A percentile compares a stretch with the other conserved stretches of the same genome.
phyloP scores from a whole-genome alignment of 2,329 filamentous ascomycete genomes.

The Stromatinia cepivora region DNA sequence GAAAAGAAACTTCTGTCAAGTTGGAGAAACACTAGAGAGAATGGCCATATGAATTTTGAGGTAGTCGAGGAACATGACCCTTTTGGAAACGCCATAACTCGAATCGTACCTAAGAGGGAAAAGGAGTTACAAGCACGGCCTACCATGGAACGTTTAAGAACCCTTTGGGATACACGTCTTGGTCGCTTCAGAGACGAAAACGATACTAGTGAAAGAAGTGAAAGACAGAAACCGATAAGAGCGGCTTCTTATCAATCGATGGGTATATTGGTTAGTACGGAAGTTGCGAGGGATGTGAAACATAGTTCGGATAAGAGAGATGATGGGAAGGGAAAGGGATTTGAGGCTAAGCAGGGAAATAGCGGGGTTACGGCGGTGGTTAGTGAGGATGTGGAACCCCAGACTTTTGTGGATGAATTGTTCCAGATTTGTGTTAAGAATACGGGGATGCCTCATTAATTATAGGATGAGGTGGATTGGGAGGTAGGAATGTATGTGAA shows the following conservation, averaged over 20 bases:
- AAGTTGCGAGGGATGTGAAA: slow-evolving; percentile 19
- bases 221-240: slow-evolving; percentile 2
- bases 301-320: slow-evolving; percentile 3
- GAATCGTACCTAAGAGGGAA: slow-evolving; percentile 10
- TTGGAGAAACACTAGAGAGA: slow-evolving; percentile 7
- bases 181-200: not conserved
- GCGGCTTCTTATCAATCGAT: slow-evolving; percentile 13
- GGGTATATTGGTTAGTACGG: slow-evolving; percentile 21
- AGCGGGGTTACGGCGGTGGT: slow-evolving; percentile 12
- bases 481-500: not conserved
- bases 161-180: slow-evolving; percentile 6
- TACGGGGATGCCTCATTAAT: slow-evolving; percentile 15
- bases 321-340: not conserved
- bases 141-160: slow-evolving; percentile 12
- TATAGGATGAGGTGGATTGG: rapidly evolving
- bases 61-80: slow-evolving; percentile 21
- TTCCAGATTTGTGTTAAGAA: slow-evolving; percentile 23
- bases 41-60: not conserved
- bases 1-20: slow-evolving; percentile 1
- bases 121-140: not conserved
- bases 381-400: slow-evolving; percentile 19
- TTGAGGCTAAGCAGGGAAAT: not conserved
- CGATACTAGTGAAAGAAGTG: not conserved
- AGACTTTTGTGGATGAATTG: slow-evolving; percentile 24
- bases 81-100: slow-evolving; percentile 14